Evolutionary conservation across 2,329 filamentous ascomycete genomes (phyloP).

Genomic region (Colletotrichum spaethianum): DNA sequence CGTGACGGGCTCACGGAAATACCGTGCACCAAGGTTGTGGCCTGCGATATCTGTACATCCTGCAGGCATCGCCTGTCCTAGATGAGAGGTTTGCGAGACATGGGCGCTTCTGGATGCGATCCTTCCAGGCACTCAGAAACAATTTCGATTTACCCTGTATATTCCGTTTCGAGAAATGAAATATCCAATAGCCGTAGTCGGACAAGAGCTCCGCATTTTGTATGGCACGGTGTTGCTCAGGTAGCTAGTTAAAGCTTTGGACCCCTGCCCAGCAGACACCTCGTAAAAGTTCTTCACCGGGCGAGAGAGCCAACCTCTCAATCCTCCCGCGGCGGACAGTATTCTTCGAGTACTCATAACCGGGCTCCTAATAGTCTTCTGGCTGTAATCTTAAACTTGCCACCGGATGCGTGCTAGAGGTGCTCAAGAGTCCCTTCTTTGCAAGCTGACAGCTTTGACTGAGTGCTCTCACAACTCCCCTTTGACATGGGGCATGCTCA

Average conservation of each 20-base stretch:
- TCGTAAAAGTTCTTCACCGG: too few species aligned
- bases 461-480: background rate
- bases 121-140: background rate
- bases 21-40: background rate
- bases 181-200: background rate
- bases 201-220: background rate
- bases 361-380: background rate
- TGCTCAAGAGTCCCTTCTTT: background rate
- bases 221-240: background rate
- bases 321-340: background rate
- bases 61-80: background rate
- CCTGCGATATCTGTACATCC: background rate
- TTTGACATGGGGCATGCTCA: background rate
- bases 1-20: background rate
- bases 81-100: background rate
- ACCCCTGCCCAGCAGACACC: background rate
- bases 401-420: background rate
- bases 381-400: background rate
- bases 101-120: background rate
- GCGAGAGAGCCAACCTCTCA: background rate
- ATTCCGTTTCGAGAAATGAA: background rate
- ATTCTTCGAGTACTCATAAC: background rate
- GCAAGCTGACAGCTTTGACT: background rate
- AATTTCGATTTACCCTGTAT: background rate
- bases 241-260: background rate